Evolutionary conservation across 1,284 basidiomycete species (phyloP), one percentile per base, ranked within the genome.

Genomic region (Waitea zeae): DNA sequence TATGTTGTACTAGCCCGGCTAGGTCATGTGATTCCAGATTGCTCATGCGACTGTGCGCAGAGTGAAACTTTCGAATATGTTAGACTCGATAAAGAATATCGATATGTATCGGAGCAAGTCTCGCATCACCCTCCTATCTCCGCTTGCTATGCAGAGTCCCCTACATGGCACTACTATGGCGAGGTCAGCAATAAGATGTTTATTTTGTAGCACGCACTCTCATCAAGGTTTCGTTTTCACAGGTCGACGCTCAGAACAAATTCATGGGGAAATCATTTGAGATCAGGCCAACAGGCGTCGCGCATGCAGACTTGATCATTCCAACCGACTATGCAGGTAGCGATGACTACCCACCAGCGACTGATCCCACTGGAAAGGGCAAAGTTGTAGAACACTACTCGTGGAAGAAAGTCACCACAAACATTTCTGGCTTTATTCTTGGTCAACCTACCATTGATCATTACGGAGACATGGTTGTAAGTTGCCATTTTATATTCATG

Each of bases 191-290:
- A 5, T n/a, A n/a, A n/a, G n/a, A n/a, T n/a, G n/a, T n/a, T n/a
- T n/a, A n/a, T 14, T 26, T 17, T n/a, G 12, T 29, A 6, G 32
- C 20, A 33, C 17, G 29, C 32, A 15, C 14, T 31, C 15, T 24
- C 14, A 20, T 9, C 14, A n/a, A n/a, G n/a, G n/a, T n/a, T n/a
- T n/a, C n/a, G n/a, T n/a, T n/a, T n/a, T n/a, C 39, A 15, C 28
- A 81, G 74, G 82, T 89, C 37, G 84, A 88, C 46, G 86, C 86
- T 5, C 87, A 93, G 53, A 90, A 89, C 54, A 92, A 80, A 54
- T 93, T 95, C 53, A 83, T 87, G 68, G 93, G 93, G 27, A 88
- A 92, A 49, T 88, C 83, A 2, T 97, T 97, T 47, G 93, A 97
- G 60, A 96, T 97, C 46, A 62, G 87, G 11, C 93, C 93, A 0